phyloP scores from a whole-genome alignment of 2,329 filamentous ascomycete species.

The Aspergillus clavatus region DNA sequence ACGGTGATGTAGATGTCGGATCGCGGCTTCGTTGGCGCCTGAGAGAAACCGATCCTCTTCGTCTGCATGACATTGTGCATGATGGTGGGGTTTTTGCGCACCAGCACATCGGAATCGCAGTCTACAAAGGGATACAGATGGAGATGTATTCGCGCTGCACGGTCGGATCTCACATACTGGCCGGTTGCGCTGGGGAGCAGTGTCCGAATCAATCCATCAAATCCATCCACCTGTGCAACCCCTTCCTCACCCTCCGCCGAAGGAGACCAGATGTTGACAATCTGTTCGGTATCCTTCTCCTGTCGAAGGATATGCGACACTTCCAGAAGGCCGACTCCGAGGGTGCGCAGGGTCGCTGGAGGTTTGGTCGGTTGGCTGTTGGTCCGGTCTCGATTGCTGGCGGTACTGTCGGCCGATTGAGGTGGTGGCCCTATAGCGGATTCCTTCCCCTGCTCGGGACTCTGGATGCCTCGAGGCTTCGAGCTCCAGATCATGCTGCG shows the following conservation, averaged over 20 bases:
- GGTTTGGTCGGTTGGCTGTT: slow-evolving; percentile 30
- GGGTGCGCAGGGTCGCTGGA: slow-evolving; percentile 55
- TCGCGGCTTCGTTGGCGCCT: slow-evolving; percentile 77
- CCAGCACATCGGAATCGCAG: slow-evolving; percentile 71
- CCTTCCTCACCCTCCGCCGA: slow-evolving; percentile 52
- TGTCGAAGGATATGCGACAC: slow-evolving; percentile 71
- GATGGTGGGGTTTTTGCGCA: slow-evolving; percentile 81
- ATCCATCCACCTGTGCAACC: slow-evolving; percentile 59
- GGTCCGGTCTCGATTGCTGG: slow-evolving; percentile 23
- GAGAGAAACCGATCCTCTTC: slow-evolving; percentile 87
- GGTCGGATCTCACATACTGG: slow-evolving; percentile 66
- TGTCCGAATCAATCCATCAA: slow-evolving; percentile 67
- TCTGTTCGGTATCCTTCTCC: slow-evolving; percentile 66
- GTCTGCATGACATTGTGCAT: slow-evolving; percentile 77
- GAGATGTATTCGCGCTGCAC: slow-evolving; percentile 72
- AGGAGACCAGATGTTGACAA: slow-evolving; percentile 72
- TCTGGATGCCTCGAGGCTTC: slow-evolving; percentile 29
- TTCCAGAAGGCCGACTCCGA: slow-evolving; percentile 73
- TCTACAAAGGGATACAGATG: slow-evolving; percentile 73
- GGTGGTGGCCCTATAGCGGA: slow-evolving; percentile 23
- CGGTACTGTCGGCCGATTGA: slow-evolving; percentile 29
- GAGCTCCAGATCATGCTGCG: slow-evolving; percentile 44
- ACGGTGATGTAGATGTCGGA: slow-evolving; percentile 95
- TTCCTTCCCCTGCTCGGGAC: slow-evolving; percentile 29
- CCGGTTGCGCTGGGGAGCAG: slow-evolving; percentile 70